Evolutionary conservation across 257 asterid genomes (phyloP).

Genomic region (Nicotiana otophora): DNA sequence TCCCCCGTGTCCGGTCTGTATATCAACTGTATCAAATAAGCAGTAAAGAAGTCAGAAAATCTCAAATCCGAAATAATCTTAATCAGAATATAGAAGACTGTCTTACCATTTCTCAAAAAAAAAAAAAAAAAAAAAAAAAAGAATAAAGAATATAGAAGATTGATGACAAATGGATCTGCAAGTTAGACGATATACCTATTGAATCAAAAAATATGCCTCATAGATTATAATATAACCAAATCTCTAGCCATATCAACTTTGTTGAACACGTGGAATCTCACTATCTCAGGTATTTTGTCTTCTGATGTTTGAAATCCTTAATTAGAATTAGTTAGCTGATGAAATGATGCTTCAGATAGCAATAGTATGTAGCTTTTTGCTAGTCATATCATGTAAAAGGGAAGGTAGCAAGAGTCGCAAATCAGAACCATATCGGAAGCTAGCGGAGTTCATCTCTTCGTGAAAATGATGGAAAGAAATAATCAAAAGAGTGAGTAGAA

Average conservation of each 20-base stretch:
- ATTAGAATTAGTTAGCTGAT: background rate
- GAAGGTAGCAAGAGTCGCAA: background rate
- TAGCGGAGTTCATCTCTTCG: background rate
- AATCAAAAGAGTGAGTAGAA: background rate
- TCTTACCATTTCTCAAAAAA: no score
- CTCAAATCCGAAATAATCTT: background rate
- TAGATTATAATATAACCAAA: background rate
- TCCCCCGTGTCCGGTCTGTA: constrained; percentile 89
- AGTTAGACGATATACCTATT: no score
- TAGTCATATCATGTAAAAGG: background rate
- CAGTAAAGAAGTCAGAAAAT: background rate
- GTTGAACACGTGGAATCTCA: background rate
- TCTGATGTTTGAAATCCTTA: background rate
- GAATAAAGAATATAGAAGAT: background rate
- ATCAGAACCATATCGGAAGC: background rate
- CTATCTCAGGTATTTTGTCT: background rate
- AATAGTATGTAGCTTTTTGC: background rate
- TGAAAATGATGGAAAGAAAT: background rate
- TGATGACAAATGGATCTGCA: background rate
- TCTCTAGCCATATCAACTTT: background rate
- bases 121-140: no score
- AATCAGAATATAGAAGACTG: background rate
- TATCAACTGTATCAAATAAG: constrained; percentile 49
- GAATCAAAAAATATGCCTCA: background rate
- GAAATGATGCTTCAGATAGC: no score